A percentile compares a stretch with the other conserved stretches of the same genome.
phyloP scores from a whole-genome alignment of 352 stramenopile species.

The Pythium dissimile region DNA sequence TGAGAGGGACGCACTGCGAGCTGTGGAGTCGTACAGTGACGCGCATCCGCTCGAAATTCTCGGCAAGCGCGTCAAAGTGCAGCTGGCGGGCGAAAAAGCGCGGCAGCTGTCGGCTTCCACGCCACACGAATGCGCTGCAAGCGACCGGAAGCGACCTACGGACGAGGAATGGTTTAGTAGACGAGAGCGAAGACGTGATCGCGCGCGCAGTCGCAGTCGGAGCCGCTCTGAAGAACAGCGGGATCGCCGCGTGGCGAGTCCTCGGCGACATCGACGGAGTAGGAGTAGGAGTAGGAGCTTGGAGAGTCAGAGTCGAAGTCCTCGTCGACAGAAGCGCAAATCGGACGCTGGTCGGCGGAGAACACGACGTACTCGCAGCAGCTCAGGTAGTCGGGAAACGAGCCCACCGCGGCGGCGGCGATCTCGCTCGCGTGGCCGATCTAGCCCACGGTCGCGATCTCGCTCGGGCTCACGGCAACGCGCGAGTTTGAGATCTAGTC shows the following conservation, averaged over 20 bases:
- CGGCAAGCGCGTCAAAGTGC: conserved; percentile 68
- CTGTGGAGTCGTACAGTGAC: conserved; percentile 37
- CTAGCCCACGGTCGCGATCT: neutral
- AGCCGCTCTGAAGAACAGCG: neutral
- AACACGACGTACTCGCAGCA: neutral
- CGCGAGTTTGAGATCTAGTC: no score
- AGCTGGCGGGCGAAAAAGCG: conserved; percentile 54
- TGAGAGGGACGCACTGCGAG: conserved; percentile 39
- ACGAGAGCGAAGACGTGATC: neutral
- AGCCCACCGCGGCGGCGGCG: neutral
- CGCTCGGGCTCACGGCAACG: neutral
- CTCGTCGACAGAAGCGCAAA: neutral
- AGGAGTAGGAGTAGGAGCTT: neutral
- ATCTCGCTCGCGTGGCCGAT: neutral
- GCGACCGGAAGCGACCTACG: neutral
- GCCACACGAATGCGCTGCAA: neutral
- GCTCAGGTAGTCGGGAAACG: neutral
- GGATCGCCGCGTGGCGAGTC: neutral
- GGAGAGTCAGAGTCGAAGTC: conserved; percentile 1
- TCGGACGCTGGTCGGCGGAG: neutral
- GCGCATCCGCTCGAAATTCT: conserved; percentile 52
- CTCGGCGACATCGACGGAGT: neutral
- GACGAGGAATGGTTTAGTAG: neutral
- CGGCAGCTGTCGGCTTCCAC: neutral
- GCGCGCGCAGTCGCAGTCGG: neutral